Conservation (phyloP, 2,329 filamentous ascomycete species). For the Ustilaginoidea virens region DNA sequence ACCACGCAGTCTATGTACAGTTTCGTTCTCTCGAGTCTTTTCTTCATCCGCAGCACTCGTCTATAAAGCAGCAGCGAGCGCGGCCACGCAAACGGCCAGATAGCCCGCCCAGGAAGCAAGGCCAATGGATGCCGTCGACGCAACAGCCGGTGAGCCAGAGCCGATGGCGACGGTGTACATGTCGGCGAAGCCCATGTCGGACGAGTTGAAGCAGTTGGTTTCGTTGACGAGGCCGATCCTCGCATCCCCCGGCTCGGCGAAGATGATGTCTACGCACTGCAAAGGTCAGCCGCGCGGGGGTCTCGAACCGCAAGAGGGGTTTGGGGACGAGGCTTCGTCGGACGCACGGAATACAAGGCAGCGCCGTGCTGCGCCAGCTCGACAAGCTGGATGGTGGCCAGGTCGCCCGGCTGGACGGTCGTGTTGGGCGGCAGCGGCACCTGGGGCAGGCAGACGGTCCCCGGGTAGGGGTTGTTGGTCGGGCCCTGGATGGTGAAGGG, state of each 20-base stretch:
- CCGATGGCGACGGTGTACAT: slow-evolving; percentile 54
- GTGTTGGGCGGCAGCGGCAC: slow-evolving; percentile 65
- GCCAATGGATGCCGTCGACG: slow-evolving; percentile 12
- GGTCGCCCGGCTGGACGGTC: slow-evolving; percentile 63
- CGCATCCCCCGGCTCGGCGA: slow-evolving; percentile 59
- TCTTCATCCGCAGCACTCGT: too few relatives aligned
- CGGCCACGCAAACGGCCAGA: slow-evolving; percentile 23
- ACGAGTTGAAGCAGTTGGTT: slow-evolving; percentile 81
- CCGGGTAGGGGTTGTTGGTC: slow-evolving; percentile 69
- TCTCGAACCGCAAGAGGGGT: too few relatives aligned
- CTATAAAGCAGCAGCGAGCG: slow-evolving; percentile 24
- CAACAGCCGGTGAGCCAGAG: slow-evolving; percentile 15
- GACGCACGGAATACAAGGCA: slow-evolving; percentile 60
- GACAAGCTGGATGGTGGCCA: slow-evolving; percentile 79
- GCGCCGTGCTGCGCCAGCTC: slow-evolving; percentile 75
- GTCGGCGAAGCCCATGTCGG: slow-evolving; percentile 58
- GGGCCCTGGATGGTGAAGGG: slow-evolving; percentile 76
- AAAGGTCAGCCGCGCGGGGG: too few relatives aligned
- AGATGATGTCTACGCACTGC: slow-evolving; percentile 89
- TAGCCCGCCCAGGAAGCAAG: slow-evolving; percentile 20
- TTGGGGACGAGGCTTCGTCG: not conserved
- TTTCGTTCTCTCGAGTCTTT: too few relatives aligned
- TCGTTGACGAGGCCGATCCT: slow-evolving; percentile 56
- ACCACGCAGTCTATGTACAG: too few relatives aligned
- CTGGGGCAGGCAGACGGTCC: slow-evolving; percentile 78